Evolutionary conservation across 2,329 filamentous ascomycete species (phyloP).

Genomic region (Penicillium hesseltinei): DNA sequence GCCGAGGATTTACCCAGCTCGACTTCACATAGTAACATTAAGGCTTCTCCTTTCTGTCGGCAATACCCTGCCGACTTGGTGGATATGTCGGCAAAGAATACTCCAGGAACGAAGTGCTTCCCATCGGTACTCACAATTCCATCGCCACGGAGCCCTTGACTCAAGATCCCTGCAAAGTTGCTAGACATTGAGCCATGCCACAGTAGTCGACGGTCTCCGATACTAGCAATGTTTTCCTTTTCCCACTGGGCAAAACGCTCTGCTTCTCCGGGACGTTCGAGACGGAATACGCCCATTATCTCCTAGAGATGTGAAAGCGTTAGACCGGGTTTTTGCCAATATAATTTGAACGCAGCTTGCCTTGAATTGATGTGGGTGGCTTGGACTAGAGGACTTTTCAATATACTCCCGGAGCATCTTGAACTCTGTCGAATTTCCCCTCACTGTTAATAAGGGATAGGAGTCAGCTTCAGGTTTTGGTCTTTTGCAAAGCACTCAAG

Average conservation of each 20-base stretch:
- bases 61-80: slow-evolving; percentile 13
- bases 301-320: background rate
- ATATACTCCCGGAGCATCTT: slow-evolving; percentile 5
- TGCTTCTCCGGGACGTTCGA: slow-evolving; percentile 14
- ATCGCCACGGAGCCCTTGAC: slow-evolving; percentile 12
- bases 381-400: background rate
- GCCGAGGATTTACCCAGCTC: slow-evolving; percentile 2
- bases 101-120: slow-evolving; percentile 4
- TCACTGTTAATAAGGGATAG: background rate
- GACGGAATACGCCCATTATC: slow-evolving; percentile 10
- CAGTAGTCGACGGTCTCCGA: slow-evolving; percentile 11
- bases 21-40: slow-evolving; percentile 21
- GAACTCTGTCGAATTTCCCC: background rate
- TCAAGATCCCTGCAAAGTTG: slow-evolving; percentile 18
- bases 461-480: background rate
- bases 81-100: slow-evolving; percentile 18
- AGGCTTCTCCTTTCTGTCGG: background rate
- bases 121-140: background rate
- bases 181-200: slow-evolving; percentile 14
- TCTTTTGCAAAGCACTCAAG: background rate
- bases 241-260: slow-evolving; percentile 9
- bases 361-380: background rate
- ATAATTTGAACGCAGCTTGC: background rate
- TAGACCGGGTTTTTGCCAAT: background rate
- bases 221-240: background rate